Conservation (phyloP, 768 basidiomycete species). For the Kwoniella europaea region DNA sequence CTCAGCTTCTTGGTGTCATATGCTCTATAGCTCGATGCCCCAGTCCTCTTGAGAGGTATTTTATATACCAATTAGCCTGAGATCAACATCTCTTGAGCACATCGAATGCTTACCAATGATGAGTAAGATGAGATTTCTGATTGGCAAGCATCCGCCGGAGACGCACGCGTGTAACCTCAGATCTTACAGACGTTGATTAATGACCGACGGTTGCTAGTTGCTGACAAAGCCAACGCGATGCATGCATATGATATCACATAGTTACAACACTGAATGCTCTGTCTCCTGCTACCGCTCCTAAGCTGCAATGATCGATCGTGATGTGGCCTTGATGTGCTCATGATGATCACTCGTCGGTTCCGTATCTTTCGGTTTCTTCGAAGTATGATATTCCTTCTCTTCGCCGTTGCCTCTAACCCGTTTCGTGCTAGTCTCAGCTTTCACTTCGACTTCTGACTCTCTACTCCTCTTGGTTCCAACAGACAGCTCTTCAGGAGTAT, state of each 20-base stretch:
- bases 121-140: no score
- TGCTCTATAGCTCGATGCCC: no score
- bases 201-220: no score
- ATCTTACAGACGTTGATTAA: no score
- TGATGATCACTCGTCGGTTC: neutral
- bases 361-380: neutral
- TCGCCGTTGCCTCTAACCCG: neutral
- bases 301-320: neutral
- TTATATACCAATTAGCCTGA: no score
- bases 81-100: no score
- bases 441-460: neutral
- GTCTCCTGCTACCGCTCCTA: neutral
- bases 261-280: neutral
- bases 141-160: no score
- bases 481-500: slow-evolving; percentile 14
- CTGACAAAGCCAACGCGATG: neutral
- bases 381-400: neutral
- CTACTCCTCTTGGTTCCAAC: neutral
- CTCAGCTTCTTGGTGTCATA: no score
- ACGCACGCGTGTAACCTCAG: no score
- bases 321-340: neutral
- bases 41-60: no score
- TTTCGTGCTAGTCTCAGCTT: neutral
- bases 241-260: neutral
- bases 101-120: no score